These are phyloP conservation scores for Aspergillus fischeri DNA, from an alignment of 2,329 filamentous ascomycete genomes.

Conservation along the genomic window DNA sequence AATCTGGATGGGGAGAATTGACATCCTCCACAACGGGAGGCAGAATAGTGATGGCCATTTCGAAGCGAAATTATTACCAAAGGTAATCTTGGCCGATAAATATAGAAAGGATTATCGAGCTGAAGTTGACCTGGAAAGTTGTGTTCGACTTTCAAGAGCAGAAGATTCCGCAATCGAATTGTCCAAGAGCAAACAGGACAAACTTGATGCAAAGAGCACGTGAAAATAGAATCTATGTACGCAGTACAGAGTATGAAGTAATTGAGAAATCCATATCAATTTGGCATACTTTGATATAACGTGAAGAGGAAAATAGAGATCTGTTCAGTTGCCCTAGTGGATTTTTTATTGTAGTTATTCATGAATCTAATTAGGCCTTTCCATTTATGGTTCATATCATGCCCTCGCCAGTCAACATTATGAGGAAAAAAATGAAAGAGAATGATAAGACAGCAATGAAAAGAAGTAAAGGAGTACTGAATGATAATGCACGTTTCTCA, in stretches of 20 bases:
- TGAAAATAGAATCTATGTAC: not conserved
- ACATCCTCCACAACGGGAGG: constrained; percentile 44
- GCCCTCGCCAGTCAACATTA: not conserved
- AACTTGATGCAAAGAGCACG: constrained; percentile 11
- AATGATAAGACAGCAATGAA: not conserved
- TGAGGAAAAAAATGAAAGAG: not conserved
- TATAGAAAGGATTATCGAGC: not conserved
- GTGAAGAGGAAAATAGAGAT: too few species aligned
- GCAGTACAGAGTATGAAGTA: too few species aligned
- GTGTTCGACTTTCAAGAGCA: not conserved
- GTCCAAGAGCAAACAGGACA: constrained; percentile 16
- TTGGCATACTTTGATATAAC: not conserved
- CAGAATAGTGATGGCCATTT: constrained; percentile 59
- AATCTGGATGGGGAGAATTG: constrained; percentile 29
- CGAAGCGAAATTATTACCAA: not conserved
- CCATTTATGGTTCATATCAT: not conserved
- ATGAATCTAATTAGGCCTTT: not conserved
- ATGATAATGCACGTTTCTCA: too few species aligned
- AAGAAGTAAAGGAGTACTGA: not conserved
- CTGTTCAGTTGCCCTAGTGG: not conserved
- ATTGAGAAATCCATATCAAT: not conserved
- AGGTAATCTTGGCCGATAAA: not conserved
- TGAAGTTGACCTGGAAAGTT: not conserved
- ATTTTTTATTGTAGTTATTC: not conserved
- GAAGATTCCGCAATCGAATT: constrained; percentile 6